Percentiles rank a stretch among this genome's conserved stretches.
phyloP scores from a whole-genome alignment of 371 early-diverging fungal species.

The Mucor ambiguus region DNA sequence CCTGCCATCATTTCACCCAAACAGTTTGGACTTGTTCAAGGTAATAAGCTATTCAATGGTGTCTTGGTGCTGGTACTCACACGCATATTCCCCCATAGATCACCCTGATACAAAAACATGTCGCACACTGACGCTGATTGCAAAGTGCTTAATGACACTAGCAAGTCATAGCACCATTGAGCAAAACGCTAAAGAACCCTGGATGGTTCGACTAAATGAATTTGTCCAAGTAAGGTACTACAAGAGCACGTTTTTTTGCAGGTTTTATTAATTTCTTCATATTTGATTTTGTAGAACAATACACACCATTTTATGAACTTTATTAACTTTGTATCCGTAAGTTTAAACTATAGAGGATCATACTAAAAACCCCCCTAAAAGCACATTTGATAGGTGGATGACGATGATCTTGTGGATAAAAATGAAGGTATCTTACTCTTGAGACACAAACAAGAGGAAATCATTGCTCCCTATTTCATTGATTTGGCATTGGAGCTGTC shows the following conservation, averaged over 20 bases:
- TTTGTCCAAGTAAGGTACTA: constrained; percentile 45
- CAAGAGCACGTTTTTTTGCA: constrained; percentile 6
- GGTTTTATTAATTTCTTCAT: constrained; percentile 3
- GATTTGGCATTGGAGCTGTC: constrained; percentile 34
- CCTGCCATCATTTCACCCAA: constrained; percentile 87
- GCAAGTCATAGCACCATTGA: constrained; percentile 69
- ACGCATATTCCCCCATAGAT: constrained; percentile 24
- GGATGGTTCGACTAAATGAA: constrained; percentile 73
- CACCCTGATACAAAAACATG: constrained; percentile 67
- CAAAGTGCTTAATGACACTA: constrained; percentile 81
- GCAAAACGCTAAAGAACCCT: constrained; percentile 78
- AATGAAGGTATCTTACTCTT: constrained; percentile 10
- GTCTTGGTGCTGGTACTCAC: neutral
- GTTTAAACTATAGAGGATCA: neutral
- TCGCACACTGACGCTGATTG: constrained; percentile 75
- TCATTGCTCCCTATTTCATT: constrained; percentile 27
- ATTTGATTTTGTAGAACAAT: constrained; percentile 29
- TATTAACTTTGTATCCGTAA: constrained; percentile 39
- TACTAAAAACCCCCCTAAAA: neutral
- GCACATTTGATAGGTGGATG: neutral
- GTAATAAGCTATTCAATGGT: constrained; percentile 26
- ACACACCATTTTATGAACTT: constrained; percentile 36
- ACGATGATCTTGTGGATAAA: neutral
- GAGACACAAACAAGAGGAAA: constrained; percentile 24
- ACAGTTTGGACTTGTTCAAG: constrained; percentile 70